A percentile compares a stretch with the other conserved stretches of the same genome.
phyloP scores from a whole-genome alignment of 306 rosid genomes.

The Vigna angularis region DNA sequence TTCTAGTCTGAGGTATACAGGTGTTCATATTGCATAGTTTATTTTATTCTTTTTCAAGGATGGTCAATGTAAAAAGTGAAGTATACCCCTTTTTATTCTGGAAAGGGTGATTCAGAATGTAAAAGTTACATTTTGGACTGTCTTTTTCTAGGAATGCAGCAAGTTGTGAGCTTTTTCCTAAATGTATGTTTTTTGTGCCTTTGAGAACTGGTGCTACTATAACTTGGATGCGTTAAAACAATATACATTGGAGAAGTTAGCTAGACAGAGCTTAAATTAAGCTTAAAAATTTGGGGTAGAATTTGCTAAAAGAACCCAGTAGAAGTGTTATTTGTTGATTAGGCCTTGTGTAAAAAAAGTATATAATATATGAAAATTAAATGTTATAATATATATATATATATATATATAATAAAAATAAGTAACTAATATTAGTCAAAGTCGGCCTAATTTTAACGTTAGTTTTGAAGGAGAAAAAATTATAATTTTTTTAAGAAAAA shows the following conservation, averaged over 20 bases:
- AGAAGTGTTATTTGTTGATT: not conserved
- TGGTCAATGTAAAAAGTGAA: conserved; percentile 8
- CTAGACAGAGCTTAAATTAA: not conserved
- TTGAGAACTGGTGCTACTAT: not conserved
- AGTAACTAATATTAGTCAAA: too few species aligned
- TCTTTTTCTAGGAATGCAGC: not conserved
- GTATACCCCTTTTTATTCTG: too few species aligned
- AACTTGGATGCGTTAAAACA: not conserved
- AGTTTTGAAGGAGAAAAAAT: too few species aligned
- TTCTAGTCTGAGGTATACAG: conserved; percentile 23
- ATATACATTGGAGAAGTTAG: too few species aligned
- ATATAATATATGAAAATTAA: too few species aligned
- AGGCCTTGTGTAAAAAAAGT: not conserved
- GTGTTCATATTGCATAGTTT: conserved; percentile 36
- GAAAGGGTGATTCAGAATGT: too few species aligned
- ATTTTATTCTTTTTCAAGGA: not conserved
- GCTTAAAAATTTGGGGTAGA: not conserved
- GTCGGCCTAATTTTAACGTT: too few species aligned
- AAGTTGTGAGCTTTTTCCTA: not conserved
- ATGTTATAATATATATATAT: too few species aligned
- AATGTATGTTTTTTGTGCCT: not conserved
- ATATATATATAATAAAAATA: too few species aligned
- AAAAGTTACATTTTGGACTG: too few species aligned
- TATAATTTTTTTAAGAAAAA: too few species aligned
- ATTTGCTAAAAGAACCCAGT: not conserved